phyloP scores from a whole-genome alignment of 768 basidiomycete species.

The Clitopilus passeckerianus region DNA sequence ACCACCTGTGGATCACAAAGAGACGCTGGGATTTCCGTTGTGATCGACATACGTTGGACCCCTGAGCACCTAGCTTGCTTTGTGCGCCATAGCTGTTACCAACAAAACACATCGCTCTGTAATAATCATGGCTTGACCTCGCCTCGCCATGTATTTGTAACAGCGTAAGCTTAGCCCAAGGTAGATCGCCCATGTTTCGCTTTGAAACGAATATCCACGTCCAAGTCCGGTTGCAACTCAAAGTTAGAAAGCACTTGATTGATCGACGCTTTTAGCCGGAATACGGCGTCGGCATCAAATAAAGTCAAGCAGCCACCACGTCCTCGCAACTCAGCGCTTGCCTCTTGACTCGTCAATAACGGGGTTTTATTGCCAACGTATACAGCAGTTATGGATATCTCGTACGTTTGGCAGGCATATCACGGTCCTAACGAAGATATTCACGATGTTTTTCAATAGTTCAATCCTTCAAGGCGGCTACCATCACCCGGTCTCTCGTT shows the following conservation, averaged over 20 bases:
- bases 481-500: conserved; percentile 83
- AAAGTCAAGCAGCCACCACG: background rate
- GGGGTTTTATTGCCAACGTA: background rate
- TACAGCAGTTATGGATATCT: conserved; percentile 31
- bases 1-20: background rate
- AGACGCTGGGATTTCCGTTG: background rate
- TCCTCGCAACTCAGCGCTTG: background rate
- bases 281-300: background rate
- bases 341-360: background rate
- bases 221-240: background rate
- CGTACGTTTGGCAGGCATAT: conserved; percentile 24
- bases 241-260: background rate
- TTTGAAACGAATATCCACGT: conserved; percentile 1
- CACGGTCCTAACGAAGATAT: background rate
- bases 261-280: background rate
- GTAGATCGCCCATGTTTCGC: background rate
- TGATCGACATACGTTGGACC: background rate
- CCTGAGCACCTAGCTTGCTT: background rate
- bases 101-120: background rate
- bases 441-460: conserved; percentile 24
- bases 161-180: background rate
- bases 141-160: background rate
- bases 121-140: background rate
- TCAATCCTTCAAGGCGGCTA: conserved; percentile 92
- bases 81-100: background rate